phyloP scores from a whole-genome alignment of 1,139 yeast species.

The Pichia sp. region DNA sequence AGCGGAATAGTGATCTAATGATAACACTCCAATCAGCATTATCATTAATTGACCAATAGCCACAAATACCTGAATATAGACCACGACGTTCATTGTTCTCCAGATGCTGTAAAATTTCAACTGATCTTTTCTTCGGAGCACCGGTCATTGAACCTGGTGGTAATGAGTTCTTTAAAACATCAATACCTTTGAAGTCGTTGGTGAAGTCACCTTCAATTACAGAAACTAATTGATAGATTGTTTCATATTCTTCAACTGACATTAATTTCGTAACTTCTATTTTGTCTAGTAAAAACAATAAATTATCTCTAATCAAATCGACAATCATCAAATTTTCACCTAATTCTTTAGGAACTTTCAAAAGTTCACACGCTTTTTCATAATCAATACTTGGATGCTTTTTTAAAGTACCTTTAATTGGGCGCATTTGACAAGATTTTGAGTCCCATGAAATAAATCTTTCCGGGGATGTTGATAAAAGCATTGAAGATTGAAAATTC shows the following conservation, averaged over 20 bases:
- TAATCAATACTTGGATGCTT: constrained; percentile 48
- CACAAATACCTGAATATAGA: constrained; percentile 88
- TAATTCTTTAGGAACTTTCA: constrained; percentile 84
- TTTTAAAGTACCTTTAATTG: constrained; percentile 91
- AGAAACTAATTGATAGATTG: constrained; percentile 87
- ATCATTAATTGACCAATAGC: constrained; percentile 88
- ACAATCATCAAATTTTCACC: constrained; percentile 98
- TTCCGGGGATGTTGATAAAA: constrained; percentile 92
- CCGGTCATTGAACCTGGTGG: constrained; percentile 99
- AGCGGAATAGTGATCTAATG: constrained; percentile 75
- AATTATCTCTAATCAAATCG: constrained; percentile 88
- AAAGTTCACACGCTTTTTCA: constrained; percentile 54
- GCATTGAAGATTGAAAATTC: constrained; percentile 54
- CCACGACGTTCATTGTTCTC: constrained; percentile 61
- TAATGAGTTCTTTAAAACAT: constrained; percentile 65
- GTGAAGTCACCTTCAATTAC: constrained; percentile 66
- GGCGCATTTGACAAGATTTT: constrained; percentile 67
- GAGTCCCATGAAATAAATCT: constrained; percentile 77
- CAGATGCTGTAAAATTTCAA: constrained; percentile 61
- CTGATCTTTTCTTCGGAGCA: constrained; percentile 93
- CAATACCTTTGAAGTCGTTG: constrained; percentile 57
- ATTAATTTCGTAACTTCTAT: constrained; percentile 75
- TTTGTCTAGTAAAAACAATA: constrained; percentile 58
- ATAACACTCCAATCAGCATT: constrained; percentile 95
- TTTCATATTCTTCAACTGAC: constrained; percentile 87